Base-by-base conservation (phyloP, 768 basidiomycete genomes). In the Cystofilobasidium ferigula region DNA sequence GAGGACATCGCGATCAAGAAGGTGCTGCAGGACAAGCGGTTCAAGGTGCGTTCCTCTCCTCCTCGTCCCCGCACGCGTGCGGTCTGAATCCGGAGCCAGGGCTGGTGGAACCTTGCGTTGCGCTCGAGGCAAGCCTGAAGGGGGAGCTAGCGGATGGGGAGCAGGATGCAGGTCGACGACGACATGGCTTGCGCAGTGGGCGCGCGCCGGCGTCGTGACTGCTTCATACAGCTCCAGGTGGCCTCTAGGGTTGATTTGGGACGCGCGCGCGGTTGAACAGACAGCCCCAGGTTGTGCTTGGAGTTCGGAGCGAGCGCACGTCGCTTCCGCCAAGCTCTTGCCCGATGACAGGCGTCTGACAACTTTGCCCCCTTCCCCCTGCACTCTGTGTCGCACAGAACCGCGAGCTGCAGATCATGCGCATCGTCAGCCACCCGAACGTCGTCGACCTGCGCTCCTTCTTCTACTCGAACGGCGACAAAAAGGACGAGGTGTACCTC, bases 401-500 rank as follows among this genome's bases (percentile, higher is more conserved):
- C 79, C 95, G 95, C 72, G 95, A 99, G 79, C 81, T 99, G 63
- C 93, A 98, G 80, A 97, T 99, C 78, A 97, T 98, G 94, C 83
- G 90, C 74, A 84, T 94, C 62, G 89, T 98, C 48, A 84, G 85
- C 69, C 94, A 98, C 79, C 94, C 94, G 61, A 98, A 97, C 74
- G 95, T 99, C 48, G 92, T 97, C 73, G 94, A 98, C 74, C 84
- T 99, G 69, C 87, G 87, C 73, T 91, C 93, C 20, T 99, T 97
- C 78, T 99, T 98, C 82, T 99, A 99, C 77, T 92, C 94, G 64
- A 97, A 93, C 72, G 95, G 95, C 57, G 95, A 99, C 81, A 99
- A 98, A 92, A 98, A 98, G 82, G 95, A 99, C 78, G 95, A 99
- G 82, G 91, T 99, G 61, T 99, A 95, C 80, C 87, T 99, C 74